Base-by-base conservation (phyloP, 1,284 basidiomycete species). In the Puccinia novopanici region DNA sequence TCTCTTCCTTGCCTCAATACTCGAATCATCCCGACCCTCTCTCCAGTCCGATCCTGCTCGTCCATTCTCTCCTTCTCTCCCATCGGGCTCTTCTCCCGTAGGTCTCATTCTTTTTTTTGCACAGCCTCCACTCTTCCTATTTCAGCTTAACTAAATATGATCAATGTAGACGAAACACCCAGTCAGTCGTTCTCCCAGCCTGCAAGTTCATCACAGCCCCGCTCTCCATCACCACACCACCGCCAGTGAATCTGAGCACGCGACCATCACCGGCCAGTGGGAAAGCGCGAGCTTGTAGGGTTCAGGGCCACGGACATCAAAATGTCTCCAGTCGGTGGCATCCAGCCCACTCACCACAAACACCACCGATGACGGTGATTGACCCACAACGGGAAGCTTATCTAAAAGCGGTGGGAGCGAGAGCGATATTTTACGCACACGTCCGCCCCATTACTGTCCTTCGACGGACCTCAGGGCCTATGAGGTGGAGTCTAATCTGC, bases 321-420 rank as follows among this genome's bases (percentile, higher is more conserved):
- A 2, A 48, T 17, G 45, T 34, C 4, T 34, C 34, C 34, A 19
- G 24, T 42, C 34, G 22, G 22, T 5, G 13, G 3, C 42, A 13
- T 48, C 8, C 30, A 37, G n/a, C 34, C 40, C 2, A n/a, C n/a
- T n/a, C n/a, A n/a, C n/a, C n/a, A 48, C 45, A 17, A 12, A 17
- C 34, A 19, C 72, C 72, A 75, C 74, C 74, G 15, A 37, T 40
- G 15, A 63, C 74, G 2, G 10, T 63, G 45, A 75, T 75, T 27
- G 57, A 75, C 30, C 57, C 57, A 17, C 55, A 75, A 63, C 55
- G 57, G 57, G 59, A 63, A 19, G 57, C 55, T n/a, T 75, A 75
- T 75, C 45, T 61, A 9, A 61, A 63, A 27, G 74, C 74, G 8
- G 55, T 75, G 17, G 55, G 54, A 75, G 48, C 54, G 74, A 19